phyloP scores from a whole-genome alignment of 306 rosid species.

The Inga oerstediana region DNA sequence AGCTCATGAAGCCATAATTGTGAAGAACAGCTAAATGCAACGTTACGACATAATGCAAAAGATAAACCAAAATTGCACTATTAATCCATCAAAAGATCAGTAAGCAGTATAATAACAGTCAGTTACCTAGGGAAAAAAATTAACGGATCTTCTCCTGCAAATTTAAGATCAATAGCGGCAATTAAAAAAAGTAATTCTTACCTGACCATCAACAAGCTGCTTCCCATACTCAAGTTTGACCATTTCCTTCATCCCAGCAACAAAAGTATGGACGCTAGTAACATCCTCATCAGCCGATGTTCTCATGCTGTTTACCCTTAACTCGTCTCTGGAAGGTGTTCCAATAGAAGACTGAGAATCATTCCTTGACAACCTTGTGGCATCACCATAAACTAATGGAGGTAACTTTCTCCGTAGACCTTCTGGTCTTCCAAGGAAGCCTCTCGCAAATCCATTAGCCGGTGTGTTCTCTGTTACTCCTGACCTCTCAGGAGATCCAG shows the following conservation, averaged over 20 bases:
- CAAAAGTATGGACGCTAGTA: slow-evolving; percentile 87
- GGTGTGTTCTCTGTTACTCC: slow-evolving; percentile 69
- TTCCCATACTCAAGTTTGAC: slow-evolving; percentile 78
- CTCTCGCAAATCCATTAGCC: slow-evolving; percentile 58
- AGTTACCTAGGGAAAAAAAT: background rate
- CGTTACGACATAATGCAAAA: background rate
- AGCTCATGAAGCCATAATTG: slow-evolving; percentile 3
- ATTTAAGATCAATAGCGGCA: slow-evolving; percentile 12
- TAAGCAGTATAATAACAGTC: slow-evolving; percentile 5
- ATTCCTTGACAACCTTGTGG: slow-evolving; percentile 51
- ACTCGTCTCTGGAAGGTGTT: slow-evolving; percentile 68
- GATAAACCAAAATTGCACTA: slow-evolving; percentile 4
- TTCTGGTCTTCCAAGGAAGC: slow-evolving; percentile 91
- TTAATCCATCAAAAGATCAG: background rate
- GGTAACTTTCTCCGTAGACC: slow-evolving; percentile 57
- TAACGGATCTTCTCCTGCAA: background rate
- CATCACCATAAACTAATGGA: slow-evolving; percentile 50
- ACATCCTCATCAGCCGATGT: slow-evolving; percentile 72
- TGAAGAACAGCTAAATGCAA: background rate
- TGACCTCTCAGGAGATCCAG: slow-evolving; percentile 57
- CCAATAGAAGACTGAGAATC: slow-evolving; percentile 85
- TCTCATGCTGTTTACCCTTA: slow-evolving; percentile 46
- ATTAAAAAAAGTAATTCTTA: slow-evolving; percentile 43
- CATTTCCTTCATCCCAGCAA: slow-evolving; percentile 90
- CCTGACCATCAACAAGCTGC: slow-evolving; percentile 71